Percentiles rank a stretch among this genome's conserved stretches.
phyloP scores from a whole-genome alignment of 768 basidiomycete species.

The Boletus edulis region DNA sequence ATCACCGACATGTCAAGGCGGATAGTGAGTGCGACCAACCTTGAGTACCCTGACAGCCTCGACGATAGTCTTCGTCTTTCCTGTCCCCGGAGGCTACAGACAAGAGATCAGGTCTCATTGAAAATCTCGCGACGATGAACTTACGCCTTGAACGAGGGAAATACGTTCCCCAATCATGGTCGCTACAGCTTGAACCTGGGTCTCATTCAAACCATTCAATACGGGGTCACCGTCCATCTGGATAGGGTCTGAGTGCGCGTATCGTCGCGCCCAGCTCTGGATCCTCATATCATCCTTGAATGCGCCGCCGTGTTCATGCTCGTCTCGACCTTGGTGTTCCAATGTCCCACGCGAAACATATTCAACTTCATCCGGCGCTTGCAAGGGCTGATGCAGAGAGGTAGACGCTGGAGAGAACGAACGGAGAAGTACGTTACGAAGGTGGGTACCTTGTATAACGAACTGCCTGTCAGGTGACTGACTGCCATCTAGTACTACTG shows the following conservation, averaged over 20 bases:
- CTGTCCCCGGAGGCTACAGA: constrained; percentile 81
- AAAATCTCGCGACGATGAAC: constrained; percentile 18
- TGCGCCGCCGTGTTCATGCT: constrained; percentile 37
- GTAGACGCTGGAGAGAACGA: constrained; percentile 41
- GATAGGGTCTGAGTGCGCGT: constrained; percentile 57
- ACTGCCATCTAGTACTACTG: constrained; percentile 37
- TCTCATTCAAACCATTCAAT: constrained; percentile 60
- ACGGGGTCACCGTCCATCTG: constrained; percentile 76
- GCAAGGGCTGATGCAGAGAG: constrained; percentile 32
- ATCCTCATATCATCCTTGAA: constrained; percentile 75
- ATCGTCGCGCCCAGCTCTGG: constrained; percentile 76
- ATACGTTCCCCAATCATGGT: constrained; percentile 80
- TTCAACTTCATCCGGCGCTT: constrained; percentile 38
- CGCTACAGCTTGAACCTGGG: constrained; percentile 82
- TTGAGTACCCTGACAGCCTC: constrained; percentile 80
- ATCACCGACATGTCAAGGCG: neutral
- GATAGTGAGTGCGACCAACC: constrained; percentile 31
- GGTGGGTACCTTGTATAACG: constrained; percentile 65
- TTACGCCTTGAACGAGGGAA: constrained; percentile 84
- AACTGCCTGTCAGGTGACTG: constrained; percentile 41
- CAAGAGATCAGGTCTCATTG: neutral
- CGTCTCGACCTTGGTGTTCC: constrained; percentile 35
- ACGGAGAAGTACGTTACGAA: constrained; percentile 69
- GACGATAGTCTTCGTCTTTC: constrained; percentile 92
- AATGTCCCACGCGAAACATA: constrained; percentile 38